A percentile compares a stretch with the other conserved stretches of the same genome.
Evolutionary conservation across 2,329 filamentous ascomycete species (phyloP).

Genomic region (Geoglossum cookeanum): DNA sequence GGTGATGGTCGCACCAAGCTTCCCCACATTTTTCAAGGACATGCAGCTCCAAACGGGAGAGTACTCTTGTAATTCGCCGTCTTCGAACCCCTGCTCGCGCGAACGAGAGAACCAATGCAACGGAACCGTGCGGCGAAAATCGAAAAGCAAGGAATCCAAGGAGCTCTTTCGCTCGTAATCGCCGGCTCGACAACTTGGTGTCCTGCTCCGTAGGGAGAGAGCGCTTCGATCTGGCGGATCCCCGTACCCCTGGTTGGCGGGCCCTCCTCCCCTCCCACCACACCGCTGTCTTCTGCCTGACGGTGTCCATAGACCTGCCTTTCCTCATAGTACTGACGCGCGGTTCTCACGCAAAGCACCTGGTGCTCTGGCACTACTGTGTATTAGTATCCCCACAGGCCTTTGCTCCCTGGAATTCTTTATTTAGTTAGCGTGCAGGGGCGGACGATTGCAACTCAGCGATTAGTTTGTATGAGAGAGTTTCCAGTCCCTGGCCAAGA

Average conservation of each 20-base stretch:
- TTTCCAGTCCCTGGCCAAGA: background rate
- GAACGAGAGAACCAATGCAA: background rate
- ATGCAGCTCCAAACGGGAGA: background rate
- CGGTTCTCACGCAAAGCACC: too few relatives aligned
- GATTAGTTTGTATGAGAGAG: background rate
- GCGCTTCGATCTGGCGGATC: too few relatives aligned
- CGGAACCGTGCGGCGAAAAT: background rate
- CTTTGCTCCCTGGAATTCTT: background rate
- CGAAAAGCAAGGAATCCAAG: background rate
- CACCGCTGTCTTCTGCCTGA: background rate
- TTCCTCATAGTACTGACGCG: background rate
- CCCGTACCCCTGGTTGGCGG: background rate
- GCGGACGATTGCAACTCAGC: background rate
- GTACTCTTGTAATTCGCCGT: background rate
- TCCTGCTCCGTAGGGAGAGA: too few relatives aligned
- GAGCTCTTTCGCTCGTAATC: background rate
- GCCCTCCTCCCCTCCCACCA: too few relatives aligned
- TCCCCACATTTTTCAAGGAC: background rate
- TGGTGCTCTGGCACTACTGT: too few relatives aligned
- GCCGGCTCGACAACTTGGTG: background rate
- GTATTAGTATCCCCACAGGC: too few relatives aligned
- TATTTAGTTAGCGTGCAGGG: background rate
- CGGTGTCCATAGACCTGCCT: background rate
- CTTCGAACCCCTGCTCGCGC: background rate
- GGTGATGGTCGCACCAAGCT: background rate